Evolutionary conservation across 257 asterid species (phyloP).

Genomic region (Petunia axillaris): DNA sequence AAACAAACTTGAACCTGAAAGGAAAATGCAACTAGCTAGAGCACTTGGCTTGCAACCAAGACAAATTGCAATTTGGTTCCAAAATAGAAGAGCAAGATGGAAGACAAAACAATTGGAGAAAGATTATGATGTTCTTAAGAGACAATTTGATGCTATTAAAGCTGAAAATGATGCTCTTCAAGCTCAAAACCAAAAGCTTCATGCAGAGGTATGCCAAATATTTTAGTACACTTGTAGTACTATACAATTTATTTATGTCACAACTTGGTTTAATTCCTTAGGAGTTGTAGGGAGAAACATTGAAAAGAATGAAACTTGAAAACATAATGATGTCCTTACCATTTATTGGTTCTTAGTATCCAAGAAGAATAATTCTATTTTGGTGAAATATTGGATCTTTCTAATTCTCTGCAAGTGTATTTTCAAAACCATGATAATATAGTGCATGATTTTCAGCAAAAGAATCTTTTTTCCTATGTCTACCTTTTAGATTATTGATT

Average conservation of each 20-base stretch:
- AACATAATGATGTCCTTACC: neutral
- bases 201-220: conserved; percentile 46
- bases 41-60: conserved; percentile 67
- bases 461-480: neutral
- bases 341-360: neutral
- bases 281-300: neutral
- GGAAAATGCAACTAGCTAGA: conserved; percentile 68
- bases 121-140: conserved; percentile 57
- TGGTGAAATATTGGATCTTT: neutral
- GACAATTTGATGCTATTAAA: conserved; percentile 59
- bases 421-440: conserved; percentile 8
- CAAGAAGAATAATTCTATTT: conserved; percentile 9
- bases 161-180: conserved; percentile 64
- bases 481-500: conserved; percentile 6
- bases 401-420: neutral
- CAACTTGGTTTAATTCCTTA: neutral
- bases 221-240: too few relatives aligned
- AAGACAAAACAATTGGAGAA: conserved; percentile 71
- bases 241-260: neutral
- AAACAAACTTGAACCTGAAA: conserved; percentile 65
- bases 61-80: conserved; percentile 72
- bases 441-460: conserved; percentile 33
- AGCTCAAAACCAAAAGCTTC: conserved; percentile 62
- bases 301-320: conserved; percentile 4
- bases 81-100: conserved; percentile 72